These are phyloP conservation scores for Silybum marianum DNA, from an alignment of 129 eudicot genomes.

Conservation along the genomic window DNA sequence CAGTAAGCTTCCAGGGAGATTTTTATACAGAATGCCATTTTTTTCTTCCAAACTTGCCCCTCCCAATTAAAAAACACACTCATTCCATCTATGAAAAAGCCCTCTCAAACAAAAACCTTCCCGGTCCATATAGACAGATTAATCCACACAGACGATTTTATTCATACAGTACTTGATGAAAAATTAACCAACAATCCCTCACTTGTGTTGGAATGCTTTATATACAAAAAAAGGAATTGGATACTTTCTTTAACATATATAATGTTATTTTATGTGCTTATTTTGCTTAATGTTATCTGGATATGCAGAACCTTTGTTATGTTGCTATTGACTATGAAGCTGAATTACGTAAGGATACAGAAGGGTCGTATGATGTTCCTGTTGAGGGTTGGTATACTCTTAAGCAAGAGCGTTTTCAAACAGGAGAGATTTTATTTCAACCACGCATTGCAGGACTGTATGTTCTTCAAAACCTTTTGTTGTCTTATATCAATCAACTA, in stretches of 20 bases:
- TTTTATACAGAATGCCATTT: too few relatives aligned
- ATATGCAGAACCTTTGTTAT: conserved; percentile 83
- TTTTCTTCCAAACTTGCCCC: too few relatives aligned
- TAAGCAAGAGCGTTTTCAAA: conserved; percentile 81
- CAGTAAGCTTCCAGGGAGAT: too few relatives aligned
- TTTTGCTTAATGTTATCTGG: conserved; percentile 12
- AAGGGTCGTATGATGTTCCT: conserved; percentile 67
- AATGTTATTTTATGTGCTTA: not conserved
- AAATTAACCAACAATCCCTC: too few relatives aligned
- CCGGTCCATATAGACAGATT: too few relatives aligned
- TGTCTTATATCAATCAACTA: not conserved
- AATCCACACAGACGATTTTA: too few relatives aligned
- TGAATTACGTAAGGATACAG: conserved; percentile 71
- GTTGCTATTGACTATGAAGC: conserved; percentile 88
- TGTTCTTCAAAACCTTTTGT: conserved; percentile 38
- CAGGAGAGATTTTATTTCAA: conserved; percentile 91
- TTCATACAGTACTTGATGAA: too few relatives aligned
- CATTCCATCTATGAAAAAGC: too few relatives aligned
- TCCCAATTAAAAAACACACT: too few relatives aligned
- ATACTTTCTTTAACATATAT: not conserved
- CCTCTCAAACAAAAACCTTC: too few relatives aligned
- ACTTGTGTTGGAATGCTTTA: not conserved
- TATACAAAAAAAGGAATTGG: not conserved
- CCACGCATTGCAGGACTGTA: conserved; percentile 96
- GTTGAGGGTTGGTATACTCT: conserved; percentile 76